Percentiles rank a stretch among this genome's conserved stretches.
phyloP scores from a whole-genome alignment of 208 protist species.

The Wallacemonas sp. region DNA sequence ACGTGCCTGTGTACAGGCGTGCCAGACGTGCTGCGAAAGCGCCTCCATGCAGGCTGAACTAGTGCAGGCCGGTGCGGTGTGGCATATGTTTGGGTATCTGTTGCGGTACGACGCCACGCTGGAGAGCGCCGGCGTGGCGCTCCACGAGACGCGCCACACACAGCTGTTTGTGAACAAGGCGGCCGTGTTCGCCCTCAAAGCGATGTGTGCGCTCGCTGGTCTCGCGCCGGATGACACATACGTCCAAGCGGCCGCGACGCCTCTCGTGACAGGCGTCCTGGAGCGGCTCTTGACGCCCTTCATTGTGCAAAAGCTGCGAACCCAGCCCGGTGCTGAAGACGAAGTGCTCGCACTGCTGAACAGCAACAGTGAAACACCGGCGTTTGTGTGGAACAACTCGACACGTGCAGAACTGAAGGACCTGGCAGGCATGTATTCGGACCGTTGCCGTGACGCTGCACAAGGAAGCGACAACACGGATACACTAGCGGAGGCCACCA shows the following conservation, averaged over 20 bases:
- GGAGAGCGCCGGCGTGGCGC: constrained; percentile 52
- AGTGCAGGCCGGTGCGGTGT: constrained; percentile 68
- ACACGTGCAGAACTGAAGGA: constrained; percentile 77
- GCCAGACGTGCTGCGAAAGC: constrained; percentile 58
- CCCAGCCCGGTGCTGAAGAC: constrained; percentile 18
- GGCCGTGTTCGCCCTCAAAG: constrained; percentile 62
- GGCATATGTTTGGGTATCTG: constrained; percentile 81
- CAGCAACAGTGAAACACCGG: constrained; percentile 83
- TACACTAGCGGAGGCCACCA: constrained; percentile 6
- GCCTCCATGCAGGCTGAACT: constrained; percentile 65
- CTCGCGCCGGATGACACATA: constrained; percentile 19
- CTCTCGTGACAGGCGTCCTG: constrained; percentile 36
- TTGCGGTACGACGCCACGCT: constrained; percentile 93
- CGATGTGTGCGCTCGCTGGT: constrained; percentile 67
- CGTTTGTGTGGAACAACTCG: constrained; percentile 89
- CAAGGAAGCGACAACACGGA: constrained; percentile 28
- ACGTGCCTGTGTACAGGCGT: constrained; percentile 77
- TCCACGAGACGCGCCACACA: constrained; percentile 71
- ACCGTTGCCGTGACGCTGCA: constrained; percentile 40
- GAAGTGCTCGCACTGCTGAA: constrained; percentile 84
- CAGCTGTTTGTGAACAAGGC: constrained; percentile 84
- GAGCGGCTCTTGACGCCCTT: constrained; percentile 81
- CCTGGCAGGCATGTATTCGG: constrained; percentile 53
- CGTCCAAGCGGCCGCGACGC: constrained; percentile 23
- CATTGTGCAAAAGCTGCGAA: constrained; percentile 67